phyloP scores from a whole-genome alignment of 306 rosid species.

The Benincasa hispida region DNA sequence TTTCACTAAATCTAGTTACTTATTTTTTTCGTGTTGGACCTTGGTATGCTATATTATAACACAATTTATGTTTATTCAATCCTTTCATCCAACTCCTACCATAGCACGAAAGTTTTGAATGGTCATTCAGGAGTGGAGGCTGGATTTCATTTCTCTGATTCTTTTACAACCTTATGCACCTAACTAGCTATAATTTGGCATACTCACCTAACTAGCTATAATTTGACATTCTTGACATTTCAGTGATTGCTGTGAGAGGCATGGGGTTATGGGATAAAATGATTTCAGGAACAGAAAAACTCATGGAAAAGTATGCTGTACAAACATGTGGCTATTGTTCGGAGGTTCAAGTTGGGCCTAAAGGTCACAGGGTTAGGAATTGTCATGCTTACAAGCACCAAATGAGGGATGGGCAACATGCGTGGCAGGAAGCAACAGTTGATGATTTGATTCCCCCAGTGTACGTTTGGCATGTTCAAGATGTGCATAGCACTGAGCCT shows the following conservation, averaged over 20 bases:
- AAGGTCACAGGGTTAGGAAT: constrained; percentile 54
- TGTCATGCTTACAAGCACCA: constrained; percentile 68
- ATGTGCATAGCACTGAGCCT: constrained; percentile 24
- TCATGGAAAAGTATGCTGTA: constrained; percentile 40
- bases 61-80: background rate
- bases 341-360: constrained; percentile 71
- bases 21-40: background rate
- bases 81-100: background rate
- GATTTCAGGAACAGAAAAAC: constrained; percentile 39
- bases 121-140: background rate
- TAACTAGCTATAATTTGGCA: background rate
- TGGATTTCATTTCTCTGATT: background rate
- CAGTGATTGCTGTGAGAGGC: constrained; percentile 43
- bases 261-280: constrained; percentile 56
- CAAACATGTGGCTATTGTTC: constrained; percentile 72
- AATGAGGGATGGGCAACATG: constrained; percentile 81
- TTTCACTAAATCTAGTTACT: background rate
- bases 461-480: constrained; percentile 46
- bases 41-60: background rate
- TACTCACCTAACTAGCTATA: background rate
- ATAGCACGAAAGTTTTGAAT: background rate
- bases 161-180: background rate
- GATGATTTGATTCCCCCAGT: constrained; percentile 48
- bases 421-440: constrained; percentile 61
- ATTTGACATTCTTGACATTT: background rate